Base-by-base conservation (phyloP, 2,329 filamentous ascomycete species). In the Diplocarpon mali region DNA sequence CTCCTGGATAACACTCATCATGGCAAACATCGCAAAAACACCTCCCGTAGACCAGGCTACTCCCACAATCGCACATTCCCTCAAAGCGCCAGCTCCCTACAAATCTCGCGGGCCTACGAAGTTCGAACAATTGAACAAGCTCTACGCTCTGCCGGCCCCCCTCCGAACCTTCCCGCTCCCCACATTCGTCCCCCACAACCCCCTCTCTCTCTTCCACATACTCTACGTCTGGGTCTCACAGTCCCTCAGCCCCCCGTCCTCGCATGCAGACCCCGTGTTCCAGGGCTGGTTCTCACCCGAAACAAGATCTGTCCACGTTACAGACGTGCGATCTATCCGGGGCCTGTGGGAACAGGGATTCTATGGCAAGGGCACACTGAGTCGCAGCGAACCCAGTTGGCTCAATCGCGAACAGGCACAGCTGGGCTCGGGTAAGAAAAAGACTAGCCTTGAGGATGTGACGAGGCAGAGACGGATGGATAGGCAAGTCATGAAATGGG, bases 291-390 rank as follows among this genome's bases (percentile, higher is more conserved):
- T 90, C 72, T 90, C 87, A n/a, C 66, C 76, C 1, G 76, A 82
- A 45, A 93, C 87, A 3, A 78, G 81, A 27, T 92, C 88, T 0
- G 75, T 98, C 13, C 86, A 95, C 60, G 73, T 98, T 45, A 86
- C 78, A 14, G 83, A 95, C 62, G 70, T 78, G 20, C 71, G 72
- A 44, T 81, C 86, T 3, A 81, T 93, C 50, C 74, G 83, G 44
- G 86, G 82, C 1, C 66, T 98, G 17, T 98, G 93, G 92, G 85
- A 95, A 64, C 86, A 93, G 67, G 92, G 92, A 5, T 98, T 98
- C 66, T 98, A 90, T 64, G 93, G 93, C 38, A 95, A 95, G 64
- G 92, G 92, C 36, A 90, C 72, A 56, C 69, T 96, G 47, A 95
- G 89, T 67, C 79, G 93, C 57, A 95, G 89, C 69, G 90, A 98